Base-by-base conservation (phyloP, 768 basidiomycete genomes). In the Mycena floridula region DNA sequence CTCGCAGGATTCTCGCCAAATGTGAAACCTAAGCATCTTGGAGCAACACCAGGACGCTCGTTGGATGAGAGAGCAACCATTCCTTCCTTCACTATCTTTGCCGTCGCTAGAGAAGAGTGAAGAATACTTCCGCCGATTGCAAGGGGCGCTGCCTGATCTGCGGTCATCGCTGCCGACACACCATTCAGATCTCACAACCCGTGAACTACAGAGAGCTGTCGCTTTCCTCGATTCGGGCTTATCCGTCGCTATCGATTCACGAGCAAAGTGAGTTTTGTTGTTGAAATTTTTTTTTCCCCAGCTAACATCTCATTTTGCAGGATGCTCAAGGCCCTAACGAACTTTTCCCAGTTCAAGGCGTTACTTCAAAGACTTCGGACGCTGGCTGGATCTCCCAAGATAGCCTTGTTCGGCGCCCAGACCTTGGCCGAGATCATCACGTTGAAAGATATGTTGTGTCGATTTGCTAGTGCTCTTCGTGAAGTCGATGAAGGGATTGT, bases 151-250 rank as follows among this genome's bases (percentile, higher is more conserved):
- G 43, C 84, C 89, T 4, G 67, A 68, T 5, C 67, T 97, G 23
- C 72, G 89, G 37, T 65, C 66, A 5, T 70, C 76, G 2, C 66
- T 91, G 21, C 67, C 75, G 6, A 60, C 70, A 37, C 95, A 97
- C 60, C 88, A 93, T 57, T 58, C 72, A 1, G 96, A 98, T 57
- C 54, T 98, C 38, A 74, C 78, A 8, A 91, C 89, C n/a, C 82
- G 86, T 12, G 95, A 98, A 47, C 68, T 97, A 15, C 84, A 85
- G 56, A 76, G 90, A 49, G 89, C 85, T 6, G 60, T 87, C 15
- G 81, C 77, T 50, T 75, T 87, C 45, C 71, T 91, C 4, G 92
- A 97, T 60, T 90, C 85, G 32, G 74, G 80, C 2, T 85, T 91
- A 59, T 73, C 73, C 3, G 63, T 84, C 39, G 85, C 85, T 2